Evolutionary conservation across 352 stramenopile genomes (phyloP).

Genomic region (Phytophthora constricta): DNA sequence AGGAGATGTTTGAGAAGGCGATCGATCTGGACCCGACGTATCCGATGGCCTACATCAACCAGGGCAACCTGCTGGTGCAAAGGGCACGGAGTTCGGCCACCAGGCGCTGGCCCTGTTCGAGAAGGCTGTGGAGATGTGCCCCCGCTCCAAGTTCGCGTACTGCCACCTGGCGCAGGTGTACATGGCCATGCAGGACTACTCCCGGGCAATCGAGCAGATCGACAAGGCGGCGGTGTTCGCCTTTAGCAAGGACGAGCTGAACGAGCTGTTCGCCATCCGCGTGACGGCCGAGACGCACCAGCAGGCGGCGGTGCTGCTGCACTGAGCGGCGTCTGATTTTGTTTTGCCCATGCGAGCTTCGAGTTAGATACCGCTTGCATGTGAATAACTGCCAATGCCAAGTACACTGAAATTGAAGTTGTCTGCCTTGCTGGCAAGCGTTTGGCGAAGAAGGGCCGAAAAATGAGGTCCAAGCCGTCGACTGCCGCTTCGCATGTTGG

Average conservation of each 20-base stretch:
- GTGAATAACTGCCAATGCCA: not conserved
- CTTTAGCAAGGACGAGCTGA: constrained; percentile 78
- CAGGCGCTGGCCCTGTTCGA: constrained; percentile 79
- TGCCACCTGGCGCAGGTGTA: constrained; percentile 86
- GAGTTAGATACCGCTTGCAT: not conserved
- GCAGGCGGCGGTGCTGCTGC: constrained; percentile 67
- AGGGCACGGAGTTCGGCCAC: constrained; percentile 72
- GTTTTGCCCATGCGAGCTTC: constrained; percentile 1
- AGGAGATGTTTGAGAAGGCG: constrained; percentile 84
- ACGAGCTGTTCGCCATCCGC: constrained; percentile 80
- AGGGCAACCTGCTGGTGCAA: constrained; percentile 84
- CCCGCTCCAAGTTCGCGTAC: constrained; percentile 85
- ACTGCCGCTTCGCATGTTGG: no score
- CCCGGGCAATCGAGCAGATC: constrained; percentile 81
- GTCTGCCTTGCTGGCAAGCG: no score
- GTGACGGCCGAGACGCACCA: constrained; percentile 83
- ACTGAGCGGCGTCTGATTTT: constrained; percentile 31
- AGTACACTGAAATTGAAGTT: no score
- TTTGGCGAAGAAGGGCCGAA: no score
- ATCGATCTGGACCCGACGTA: constrained; percentile 83
- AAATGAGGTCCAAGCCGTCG: no score
- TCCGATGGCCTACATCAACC: constrained; percentile 89
- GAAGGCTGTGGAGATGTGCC: constrained; percentile 78
- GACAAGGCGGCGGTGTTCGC: constrained; percentile 77
- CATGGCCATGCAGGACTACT: constrained; percentile 88